Evolutionary conservation across 768 basidiomycete species (phyloP), one percentile per base, ranked within the genome.

Genomic region (Russula vinacea): DNA sequence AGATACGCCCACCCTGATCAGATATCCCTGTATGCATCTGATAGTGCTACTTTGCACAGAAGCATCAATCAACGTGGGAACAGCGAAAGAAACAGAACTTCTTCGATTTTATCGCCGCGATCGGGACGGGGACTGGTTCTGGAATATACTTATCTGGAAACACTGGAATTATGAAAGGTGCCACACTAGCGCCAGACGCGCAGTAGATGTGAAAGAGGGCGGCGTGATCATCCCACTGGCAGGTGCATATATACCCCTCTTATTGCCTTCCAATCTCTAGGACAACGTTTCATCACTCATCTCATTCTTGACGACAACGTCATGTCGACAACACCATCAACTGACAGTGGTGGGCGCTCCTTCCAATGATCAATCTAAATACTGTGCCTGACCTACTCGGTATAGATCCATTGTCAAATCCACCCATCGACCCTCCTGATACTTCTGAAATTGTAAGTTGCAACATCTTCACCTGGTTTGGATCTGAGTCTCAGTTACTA

Each of bases 341-440:
- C 35, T 17, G n/a, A 33, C 45, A 60, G 26, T 26, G 57, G 45
- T 64, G 24, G 13, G 50, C 32, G 24, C 4, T 29, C 24, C 14
- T 44, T 58, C 7, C 7, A 37, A 19, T 19, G 19, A 26, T 16
- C n/a, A 47, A 47, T 11, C 19, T 13, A 47, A 47, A 5, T 19
- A 22, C 22, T 13, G 44, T 44, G 11, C 24, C 53, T 56, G 44
- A 56, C 11, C 10, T 7, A 47, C n/a, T 47, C 29, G 2, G 22
- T 33, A 14, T 39, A 55, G 63, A 64, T 55, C 45, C 63, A n/a
- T 26, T 22, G 9, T 58, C 35, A 37, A 58, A 54, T 14, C 33
- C n/a, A 24, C 58, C 3, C 11, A 40, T 33, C 22, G n/a, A 8
- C 19, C 17, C 37, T 9, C 11, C 26, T 3, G 53, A 42, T n/a